phyloP scores from a whole-genome alignment of 2,329 filamentous ascomycete species.

The Colletotrichum costaricense region DNA sequence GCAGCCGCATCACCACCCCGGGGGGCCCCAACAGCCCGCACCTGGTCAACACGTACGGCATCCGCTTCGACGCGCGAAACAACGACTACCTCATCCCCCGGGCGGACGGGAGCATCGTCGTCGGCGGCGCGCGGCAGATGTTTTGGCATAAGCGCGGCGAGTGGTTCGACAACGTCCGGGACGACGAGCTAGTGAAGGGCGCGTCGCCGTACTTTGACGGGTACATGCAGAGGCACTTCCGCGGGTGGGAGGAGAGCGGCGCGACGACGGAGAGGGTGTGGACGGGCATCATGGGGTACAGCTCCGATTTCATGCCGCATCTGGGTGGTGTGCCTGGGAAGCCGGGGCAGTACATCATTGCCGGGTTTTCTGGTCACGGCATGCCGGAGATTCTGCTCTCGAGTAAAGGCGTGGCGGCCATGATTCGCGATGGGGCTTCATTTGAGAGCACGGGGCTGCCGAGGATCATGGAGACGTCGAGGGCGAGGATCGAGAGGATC shows the following conservation, averaged over 20 bases:
- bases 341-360: constrained; percentile 53
- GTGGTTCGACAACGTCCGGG: constrained; percentile 59
- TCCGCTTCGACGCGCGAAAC: constrained; percentile 64
- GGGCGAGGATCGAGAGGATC: not conserved
- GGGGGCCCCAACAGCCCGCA: constrained; percentile 43
- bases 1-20: constrained; percentile 39
- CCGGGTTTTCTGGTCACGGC: constrained; percentile 55
- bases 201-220: constrained; percentile 57
- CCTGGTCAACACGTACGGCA: constrained; percentile 67
- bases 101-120: constrained; percentile 50
- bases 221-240: constrained; percentile 60
- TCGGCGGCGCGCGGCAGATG: constrained; percentile 43
- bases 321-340: constrained; percentile 55
- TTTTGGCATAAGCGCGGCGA: constrained; percentile 46
- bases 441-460: not conserved
- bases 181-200: constrained; percentile 54
- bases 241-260: constrained; percentile 58
- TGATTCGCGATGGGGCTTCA: not conserved
- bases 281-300: constrained; percentile 55
- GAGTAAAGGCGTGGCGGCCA: not conserved
- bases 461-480: not conserved
- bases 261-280: constrained; percentile 48
- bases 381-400: not conserved
- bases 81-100: constrained; percentile 76
- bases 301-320: constrained; percentile 53